Base-by-base conservation (phyloP, 2,329 filamentous ascomycete genomes). In the Penicillium thymicola region DNA sequence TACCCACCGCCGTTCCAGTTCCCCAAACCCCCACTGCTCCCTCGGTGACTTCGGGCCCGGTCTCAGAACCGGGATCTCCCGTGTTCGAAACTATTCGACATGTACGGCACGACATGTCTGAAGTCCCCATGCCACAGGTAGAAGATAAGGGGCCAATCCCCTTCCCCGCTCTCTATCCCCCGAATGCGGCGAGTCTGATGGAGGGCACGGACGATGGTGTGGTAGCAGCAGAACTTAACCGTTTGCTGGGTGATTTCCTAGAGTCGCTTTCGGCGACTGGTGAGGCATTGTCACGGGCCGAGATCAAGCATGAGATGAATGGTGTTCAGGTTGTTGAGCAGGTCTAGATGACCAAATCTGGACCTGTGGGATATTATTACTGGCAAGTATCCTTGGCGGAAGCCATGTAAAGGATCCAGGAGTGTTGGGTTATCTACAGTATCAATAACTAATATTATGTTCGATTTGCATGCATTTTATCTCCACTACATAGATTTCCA, bases 161-260 rank as follows among this genome's bases (percentile, higher is more conserved):
- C 25, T 77, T 79, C 57, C 76, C 77, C 0, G 61, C 69, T 14
- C 64, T 75, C 18, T 58, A 68, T 21, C 73, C 76, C 21, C 77
- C 77, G 0, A 73, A 68, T 45, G 63, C 70, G 5, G 71, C 74
- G 50, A 73, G 71, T 32, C 59, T 79, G 57, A 70, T 68, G 53
- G 71, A 72, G 27, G 71, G 70, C 6, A 74, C 72, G 4, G 69
- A 71, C 27, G 73, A 76, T 42, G 62, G 67, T 3, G 65, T 68
- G 9, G 66, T 79, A 14, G 65, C 70, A 6, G 67, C 65, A 4
- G 77, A 79, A 59, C 60, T 79, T 53, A 72, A 76, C 58, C 65
- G 76, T 25, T 58, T 79, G 47, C 62, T 79, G 8, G 71, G 67
- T 32, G 71, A 74, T 46, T 73, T 78, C 54, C 59, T 75, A 38